Percentiles rank a stretch among this genome's conserved stretches.
Conservation (phyloP, 2,329 filamentous ascomycete genomes). For the Monilinia polystroma region DNA sequence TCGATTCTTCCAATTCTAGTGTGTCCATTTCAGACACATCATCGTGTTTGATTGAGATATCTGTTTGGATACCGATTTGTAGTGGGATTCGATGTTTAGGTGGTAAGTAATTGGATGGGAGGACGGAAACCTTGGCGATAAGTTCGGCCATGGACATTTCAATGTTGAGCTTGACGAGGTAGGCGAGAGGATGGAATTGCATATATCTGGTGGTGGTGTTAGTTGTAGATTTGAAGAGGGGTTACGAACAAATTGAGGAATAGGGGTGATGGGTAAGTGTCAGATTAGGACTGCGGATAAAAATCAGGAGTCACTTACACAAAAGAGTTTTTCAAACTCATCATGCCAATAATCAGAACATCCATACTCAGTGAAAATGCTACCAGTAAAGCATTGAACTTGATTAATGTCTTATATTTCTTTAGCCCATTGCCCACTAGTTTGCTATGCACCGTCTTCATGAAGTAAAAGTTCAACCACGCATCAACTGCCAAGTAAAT, state of each 20-base stretch:
- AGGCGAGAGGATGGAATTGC: slow-evolving; percentile 45
- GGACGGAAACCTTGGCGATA: slow-evolving; percentile 37
- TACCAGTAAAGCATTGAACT: slow-evolving; percentile 45
- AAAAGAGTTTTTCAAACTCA: slow-evolving; percentile 41
- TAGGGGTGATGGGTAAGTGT: background rate
- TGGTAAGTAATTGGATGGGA: slow-evolving; percentile 4
- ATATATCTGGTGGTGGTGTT: slow-evolving; percentile 34
- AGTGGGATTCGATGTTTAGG: background rate
- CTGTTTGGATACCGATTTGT: slow-evolving; percentile 5
- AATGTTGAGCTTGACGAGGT: slow-evolving; percentile 47
- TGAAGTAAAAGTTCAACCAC: slow-evolving; percentile 53
- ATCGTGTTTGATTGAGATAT: slow-evolving; percentile 12
- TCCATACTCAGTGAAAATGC: slow-evolving; percentile 45
- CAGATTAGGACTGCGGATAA: background rate
- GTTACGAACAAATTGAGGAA: background rate
- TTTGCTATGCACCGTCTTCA: slow-evolving; percentile 43
- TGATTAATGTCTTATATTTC: slow-evolving; percentile 44
- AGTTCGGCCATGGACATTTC: slow-evolving; percentile 47
- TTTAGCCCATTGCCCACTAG: slow-evolving; percentile 40
- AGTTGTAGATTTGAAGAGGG: background rate
- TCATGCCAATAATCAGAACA: slow-evolving; percentile 43
- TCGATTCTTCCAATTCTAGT: background rate
- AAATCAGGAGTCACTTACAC: slow-evolving; percentile 35
- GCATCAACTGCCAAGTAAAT: slow-evolving; percentile 53
- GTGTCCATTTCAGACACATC: background rate